Percentiles rank a stretch among this genome's conserved stretches.
Evolutionary conservation across 2,329 filamentous ascomycete genomes (phyloP).

Genomic region (Metarhizium humberi): DNA sequence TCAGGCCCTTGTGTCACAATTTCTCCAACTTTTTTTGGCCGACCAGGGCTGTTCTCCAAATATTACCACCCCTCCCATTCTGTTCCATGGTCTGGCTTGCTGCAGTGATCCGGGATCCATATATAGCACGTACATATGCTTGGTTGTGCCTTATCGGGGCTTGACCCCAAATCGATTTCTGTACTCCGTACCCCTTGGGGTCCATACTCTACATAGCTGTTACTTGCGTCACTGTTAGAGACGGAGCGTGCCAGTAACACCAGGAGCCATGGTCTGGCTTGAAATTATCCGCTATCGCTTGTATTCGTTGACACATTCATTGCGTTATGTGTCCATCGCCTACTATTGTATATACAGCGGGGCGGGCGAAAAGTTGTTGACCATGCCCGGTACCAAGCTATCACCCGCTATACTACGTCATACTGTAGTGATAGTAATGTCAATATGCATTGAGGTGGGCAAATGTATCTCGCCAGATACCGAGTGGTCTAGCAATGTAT

Average conservation of each 20-base stretch:
- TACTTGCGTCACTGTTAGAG: neutral
- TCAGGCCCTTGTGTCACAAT: too few species aligned
- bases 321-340: too few species aligned
- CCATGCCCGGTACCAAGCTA: neutral
- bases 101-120: neutral
- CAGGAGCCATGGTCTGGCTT: too few species aligned
- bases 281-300: too few species aligned
- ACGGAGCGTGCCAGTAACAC: too few species aligned
- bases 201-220: neutral
- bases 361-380: neutral
- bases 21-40: too few species aligned
- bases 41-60: neutral
- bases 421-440: neutral
- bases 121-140: neutral
- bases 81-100: neutral
- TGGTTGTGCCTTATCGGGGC: neutral
- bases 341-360: too few species aligned
- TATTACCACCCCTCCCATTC: neutral
- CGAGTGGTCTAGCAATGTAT: neutral
- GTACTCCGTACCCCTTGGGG: neutral
- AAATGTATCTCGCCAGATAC: neutral
- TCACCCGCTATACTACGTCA: neutral
- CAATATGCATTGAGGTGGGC: neutral
- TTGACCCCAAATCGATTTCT: neutral
- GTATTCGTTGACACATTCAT: too few species aligned